Evolutionary conservation across 2,329 filamentous ascomycete species (phyloP), one percentile per base, ranked within the genome.

Genomic region (Cordyceps tenuipes): DNA sequence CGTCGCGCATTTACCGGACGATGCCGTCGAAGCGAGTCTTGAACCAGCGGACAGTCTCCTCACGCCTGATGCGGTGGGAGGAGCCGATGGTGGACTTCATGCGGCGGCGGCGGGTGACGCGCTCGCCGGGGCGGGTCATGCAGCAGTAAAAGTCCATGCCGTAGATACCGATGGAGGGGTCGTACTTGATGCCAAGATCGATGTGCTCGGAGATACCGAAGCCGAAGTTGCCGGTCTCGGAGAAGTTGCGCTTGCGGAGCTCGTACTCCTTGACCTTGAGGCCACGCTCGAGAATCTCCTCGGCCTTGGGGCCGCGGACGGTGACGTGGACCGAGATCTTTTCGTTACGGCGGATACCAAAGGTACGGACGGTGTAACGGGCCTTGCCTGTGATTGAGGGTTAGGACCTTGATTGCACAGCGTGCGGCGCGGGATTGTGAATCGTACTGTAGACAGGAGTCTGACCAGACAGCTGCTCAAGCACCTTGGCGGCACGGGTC

Each of bases 241-340:
- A 93, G 89, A 99, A 99, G 90, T 99, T 99, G 81, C 90, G 89
- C 87, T 94, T 96, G 82, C 91, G 89, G 73, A 99, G 85, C 82
- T 99, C 94, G 84, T 99, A 99, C 83, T 99, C 94, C 91, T 99
- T 99, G 87, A 99, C 94, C 89, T 99, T 99, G 78, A 99, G 89
- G 78, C 94, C 94, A 86, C 94, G 93, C 90, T 99, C 94, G 76
- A 99, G 89, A 75, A 99, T 99, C 83, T 99, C 94, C 87, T 99
- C 94, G 66, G 94, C 94, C 76, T 97, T 78, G 81, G 94, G 92
- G 76, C 94, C 94, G 78, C 94, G 94, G 82, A 99, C 92, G 76
- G 94, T 99, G 76, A 99, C 94, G 85, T 99, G 94, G 71, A 99
- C 94, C 69, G 94, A 83, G 76, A 99, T 99, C 90, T 97, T 97